Conservation (phyloP, 345 rosid species). For the Noccaea caerulescens region DNA sequence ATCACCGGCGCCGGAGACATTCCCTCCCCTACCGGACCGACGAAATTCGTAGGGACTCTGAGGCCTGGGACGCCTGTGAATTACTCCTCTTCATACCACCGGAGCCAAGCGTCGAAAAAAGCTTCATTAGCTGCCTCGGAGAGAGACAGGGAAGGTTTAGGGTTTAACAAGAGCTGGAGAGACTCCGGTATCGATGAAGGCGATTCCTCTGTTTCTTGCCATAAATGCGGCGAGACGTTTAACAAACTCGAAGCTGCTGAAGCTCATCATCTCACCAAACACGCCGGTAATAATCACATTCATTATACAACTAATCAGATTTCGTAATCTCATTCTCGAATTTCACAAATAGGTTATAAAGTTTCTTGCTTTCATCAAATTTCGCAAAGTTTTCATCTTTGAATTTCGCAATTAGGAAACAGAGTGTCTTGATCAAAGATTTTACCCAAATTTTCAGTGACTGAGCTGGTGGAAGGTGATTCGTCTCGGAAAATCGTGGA, state of each 20-base stretch:
- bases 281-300: conserved; percentile 66
- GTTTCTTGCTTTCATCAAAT: background rate
- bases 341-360: background rate
- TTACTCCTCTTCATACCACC: conserved; percentile 59
- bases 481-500: conserved; percentile 94
- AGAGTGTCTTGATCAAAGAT: background rate
- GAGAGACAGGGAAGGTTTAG: conserved; percentile 57
- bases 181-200: conserved; percentile 50
- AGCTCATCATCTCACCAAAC: conserved; percentile 92
- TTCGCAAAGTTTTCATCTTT: background rate
- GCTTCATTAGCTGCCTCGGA: conserved; percentile 51
- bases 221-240: conserved; percentile 91
- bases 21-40: conserved; percentile 47
- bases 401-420: background rate
- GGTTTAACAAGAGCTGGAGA: conserved; percentile 48
- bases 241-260: conserved; percentile 89
- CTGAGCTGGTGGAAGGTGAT: conserved; percentile 94
- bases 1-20: conserved; percentile 58
- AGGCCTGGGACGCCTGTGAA: conserved; percentile 92
- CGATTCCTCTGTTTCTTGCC: conserved; percentile 68
- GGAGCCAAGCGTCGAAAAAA: conserved; percentile 46
- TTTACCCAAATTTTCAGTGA: conserved; percentile 52
- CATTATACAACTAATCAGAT: too few species aligned
- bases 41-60: conserved; percentile 72
- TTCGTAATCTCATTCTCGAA: background rate